Conservation (phyloP, 2,329 filamentous ascomycete species). For the Trichoderma cornu-damae region DNA sequence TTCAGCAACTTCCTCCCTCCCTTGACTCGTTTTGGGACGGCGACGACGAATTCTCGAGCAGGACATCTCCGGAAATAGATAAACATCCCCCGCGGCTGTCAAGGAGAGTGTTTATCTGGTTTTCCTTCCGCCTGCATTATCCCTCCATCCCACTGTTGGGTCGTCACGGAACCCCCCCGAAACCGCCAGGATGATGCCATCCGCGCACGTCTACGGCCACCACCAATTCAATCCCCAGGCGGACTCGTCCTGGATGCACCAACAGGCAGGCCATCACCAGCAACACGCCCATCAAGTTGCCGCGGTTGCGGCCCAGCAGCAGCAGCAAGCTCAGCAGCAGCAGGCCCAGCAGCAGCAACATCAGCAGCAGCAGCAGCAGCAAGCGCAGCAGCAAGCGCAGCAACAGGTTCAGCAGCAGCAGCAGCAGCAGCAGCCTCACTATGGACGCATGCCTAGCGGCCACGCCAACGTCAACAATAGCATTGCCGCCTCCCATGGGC, state of each 20-base stretch:
- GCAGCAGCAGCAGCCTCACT: constrained; percentile 59
- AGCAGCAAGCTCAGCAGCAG: constrained; percentile 52
- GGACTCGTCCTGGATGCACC: constrained; percentile 63
- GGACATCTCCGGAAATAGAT: neutral
- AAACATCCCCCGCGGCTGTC: neutral
- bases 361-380: constrained; percentile 51
- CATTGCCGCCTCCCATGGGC: constrained; percentile 44
- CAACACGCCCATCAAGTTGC: constrained; percentile 52
- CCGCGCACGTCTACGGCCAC: constrained; percentile 61
- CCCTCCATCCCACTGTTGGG: neutral
- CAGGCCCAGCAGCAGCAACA: constrained; percentile 52
- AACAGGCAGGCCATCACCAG: constrained; percentile 55
- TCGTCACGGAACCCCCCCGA: constrained; percentile 1
- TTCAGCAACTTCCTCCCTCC: constrained; percentile 6
- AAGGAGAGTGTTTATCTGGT: neutral
- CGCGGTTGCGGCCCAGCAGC: constrained; percentile 36
- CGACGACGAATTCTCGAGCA: constrained; percentile 5
- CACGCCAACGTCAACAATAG: constrained; percentile 47
- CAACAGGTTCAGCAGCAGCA: constrained; percentile 18
- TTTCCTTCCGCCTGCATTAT: too few relatives aligned
- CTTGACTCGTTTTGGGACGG: constrained; percentile 4
- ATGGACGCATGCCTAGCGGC: constrained; percentile 65
- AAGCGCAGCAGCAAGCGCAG: constrained; percentile 63
- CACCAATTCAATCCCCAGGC: constrained; percentile 60
- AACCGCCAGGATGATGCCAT: constrained; percentile 52